Evolutionary conservation across 148 eudicot genomes (phyloP).

Genomic region (Spergularia marina): DNA sequence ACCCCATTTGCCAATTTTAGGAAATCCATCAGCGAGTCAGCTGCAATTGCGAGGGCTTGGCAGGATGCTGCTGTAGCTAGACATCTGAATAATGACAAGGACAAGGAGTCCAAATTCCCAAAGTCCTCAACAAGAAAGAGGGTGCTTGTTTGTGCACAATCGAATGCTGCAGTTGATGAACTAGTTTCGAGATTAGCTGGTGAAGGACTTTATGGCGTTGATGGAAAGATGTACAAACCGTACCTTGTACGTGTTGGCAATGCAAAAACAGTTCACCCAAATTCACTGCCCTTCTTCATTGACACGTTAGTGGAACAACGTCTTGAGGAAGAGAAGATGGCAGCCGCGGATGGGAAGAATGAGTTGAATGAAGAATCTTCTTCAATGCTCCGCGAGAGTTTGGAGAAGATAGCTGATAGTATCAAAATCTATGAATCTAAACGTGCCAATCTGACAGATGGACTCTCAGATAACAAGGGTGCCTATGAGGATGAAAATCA

Average conservation of each 20-base stretch:
- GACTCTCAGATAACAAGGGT: conserved; percentile 37
- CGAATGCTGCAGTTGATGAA: conserved; percentile 99
- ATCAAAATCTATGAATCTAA: conserved; percentile 77
- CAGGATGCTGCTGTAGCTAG: conserved; percentile 97
- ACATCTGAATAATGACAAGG: conserved; percentile 57
- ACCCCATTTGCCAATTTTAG: conserved; percentile 37
- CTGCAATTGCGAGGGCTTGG: conserved; percentile 98
- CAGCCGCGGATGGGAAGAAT: conserved; percentile 36
- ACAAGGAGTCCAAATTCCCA: conserved; percentile 37
- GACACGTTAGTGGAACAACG: conserved; percentile 91
- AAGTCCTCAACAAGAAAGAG: conserved; percentile 51
- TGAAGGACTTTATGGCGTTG: conserved; percentile 81
- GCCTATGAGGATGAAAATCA: conserved; percentile 41
- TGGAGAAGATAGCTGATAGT: conserved; percentile 80
- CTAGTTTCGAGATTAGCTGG: conserved; percentile 81
- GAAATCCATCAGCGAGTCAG: conserved; percentile 56
- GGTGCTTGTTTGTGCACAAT: conserved; percentile 97
- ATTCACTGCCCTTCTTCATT: conserved; percentile 84
- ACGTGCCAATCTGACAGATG: conserved; percentile 76
- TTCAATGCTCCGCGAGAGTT: conserved; percentile 55
- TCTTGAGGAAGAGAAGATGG: conserved; percentile 57
- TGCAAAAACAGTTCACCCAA: conserved; percentile 86
- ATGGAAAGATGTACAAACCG: conserved; percentile 84
- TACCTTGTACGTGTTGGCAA: conserved; percentile 99
- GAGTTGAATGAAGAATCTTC: conserved; percentile 46